Evolutionary conservation across 2,329 filamentous ascomycete species (phyloP).

Genomic region (Epichloe baconii): DNA sequence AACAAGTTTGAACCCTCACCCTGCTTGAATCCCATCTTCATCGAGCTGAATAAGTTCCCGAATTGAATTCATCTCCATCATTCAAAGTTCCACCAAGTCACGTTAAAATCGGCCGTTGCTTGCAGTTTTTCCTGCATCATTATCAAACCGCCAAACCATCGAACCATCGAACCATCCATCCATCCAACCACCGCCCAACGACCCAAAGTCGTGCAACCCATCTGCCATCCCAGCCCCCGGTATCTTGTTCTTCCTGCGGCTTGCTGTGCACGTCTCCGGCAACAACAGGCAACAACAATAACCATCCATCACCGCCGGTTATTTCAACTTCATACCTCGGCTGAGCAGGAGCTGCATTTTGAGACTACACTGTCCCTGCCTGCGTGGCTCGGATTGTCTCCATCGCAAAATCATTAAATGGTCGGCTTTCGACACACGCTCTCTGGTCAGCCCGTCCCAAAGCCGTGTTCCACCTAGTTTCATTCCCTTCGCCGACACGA

Average conservation of each 20-base stretch:
- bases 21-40: not conserved
- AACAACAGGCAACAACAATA: not conserved
- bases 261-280: not conserved
- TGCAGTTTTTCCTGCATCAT: not conserved
- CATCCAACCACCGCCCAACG: not conserved
- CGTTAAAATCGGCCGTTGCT: not conserved
- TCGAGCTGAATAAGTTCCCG: not conserved
- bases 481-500: not conserved
- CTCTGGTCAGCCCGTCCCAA: not conserved
- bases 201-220: not conserved
- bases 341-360: not conserved
- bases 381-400: not conserved
- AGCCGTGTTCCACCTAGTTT: slow-evolving; percentile 1
- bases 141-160: not conserved
- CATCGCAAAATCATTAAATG: not conserved
- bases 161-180: not conserved
- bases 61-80: not conserved
- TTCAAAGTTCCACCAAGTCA: not conserved
- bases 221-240: not conserved
- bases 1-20: not conserved
- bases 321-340: not conserved
- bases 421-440: not conserved
- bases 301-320: not conserved
- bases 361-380: not conserved
- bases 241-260: not conserved